Conservation (phyloP, 768 basidiomycete species). For the Mycena rosella region DNA sequence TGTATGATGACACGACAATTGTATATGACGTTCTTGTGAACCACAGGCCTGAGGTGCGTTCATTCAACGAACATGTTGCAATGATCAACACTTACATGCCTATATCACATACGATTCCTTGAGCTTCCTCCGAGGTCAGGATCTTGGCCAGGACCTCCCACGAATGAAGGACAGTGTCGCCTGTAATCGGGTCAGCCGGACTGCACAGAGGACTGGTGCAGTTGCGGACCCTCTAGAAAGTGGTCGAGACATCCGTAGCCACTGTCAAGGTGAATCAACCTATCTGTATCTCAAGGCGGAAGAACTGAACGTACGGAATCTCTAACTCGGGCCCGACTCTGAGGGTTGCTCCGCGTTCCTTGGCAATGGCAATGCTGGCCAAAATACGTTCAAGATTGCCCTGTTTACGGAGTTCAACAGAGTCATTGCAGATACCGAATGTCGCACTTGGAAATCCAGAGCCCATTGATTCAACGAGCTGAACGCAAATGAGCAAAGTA, state of each 20-base stretch:
- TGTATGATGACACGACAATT: constrained; percentile 95
- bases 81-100: constrained; percentile 78
- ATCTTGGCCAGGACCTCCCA: constrained; percentile 98
- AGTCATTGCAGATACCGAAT: neutral
- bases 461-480: constrained; percentile 99
- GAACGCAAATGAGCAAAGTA: constrained; percentile 28
- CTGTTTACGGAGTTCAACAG: constrained; percentile 51
- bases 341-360: constrained; percentile 87
- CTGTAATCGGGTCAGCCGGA: constrained; percentile 54
- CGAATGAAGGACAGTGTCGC: constrained; percentile 95
- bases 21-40: constrained; percentile 98
- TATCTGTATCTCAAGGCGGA: neutral
- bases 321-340: constrained; percentile 98
- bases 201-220: neutral
- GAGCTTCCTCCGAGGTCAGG: constrained; percentile 79
- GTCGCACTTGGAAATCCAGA: constrained; percentile 87
- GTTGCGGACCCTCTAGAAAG: constrained; percentile 86
- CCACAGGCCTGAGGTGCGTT: constrained; percentile 79
- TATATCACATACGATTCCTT: constrained; percentile 94
- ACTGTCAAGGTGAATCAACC: constrained; percentile 51
- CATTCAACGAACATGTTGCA: neutral
- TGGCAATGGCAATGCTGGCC: constrained; percentile 89
- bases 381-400: constrained; percentile 95
- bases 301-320: constrained; percentile 74
- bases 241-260: constrained; percentile 99